Evolutionary conservation across 768 basidiomycete genomes (phyloP).

Genomic region (Boletus vermiculosoides): DNA sequence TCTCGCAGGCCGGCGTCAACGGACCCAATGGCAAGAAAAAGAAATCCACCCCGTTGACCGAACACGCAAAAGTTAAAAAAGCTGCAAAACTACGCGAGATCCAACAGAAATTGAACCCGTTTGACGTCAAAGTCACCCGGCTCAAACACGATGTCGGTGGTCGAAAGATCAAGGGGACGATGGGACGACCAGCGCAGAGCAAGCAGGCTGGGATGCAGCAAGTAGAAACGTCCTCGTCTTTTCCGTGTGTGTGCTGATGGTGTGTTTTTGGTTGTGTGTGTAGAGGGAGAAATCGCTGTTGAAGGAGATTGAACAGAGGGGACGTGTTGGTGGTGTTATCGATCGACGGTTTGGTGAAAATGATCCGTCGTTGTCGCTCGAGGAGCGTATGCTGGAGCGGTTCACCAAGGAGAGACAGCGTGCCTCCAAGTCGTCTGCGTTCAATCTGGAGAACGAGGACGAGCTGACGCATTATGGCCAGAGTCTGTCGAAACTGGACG

Average conservation of each 20-base stretch:
- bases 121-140: conserved; percentile 90
- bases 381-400: conserved; percentile 95
- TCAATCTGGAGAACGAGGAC: conserved; percentile 91
- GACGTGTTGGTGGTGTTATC: conserved; percentile 82
- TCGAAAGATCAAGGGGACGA: conserved; percentile 76
- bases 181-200: conserved; percentile 81
- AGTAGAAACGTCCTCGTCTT: conserved; percentile 43
- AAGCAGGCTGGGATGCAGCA: conserved; percentile 90
- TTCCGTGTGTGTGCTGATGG: conserved; percentile 5
- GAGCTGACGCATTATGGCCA: conserved; percentile 92
- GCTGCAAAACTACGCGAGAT: conserved; percentile 81
- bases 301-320: conserved; percentile 82
- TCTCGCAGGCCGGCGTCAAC: conserved; percentile 76
- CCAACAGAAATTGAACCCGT: conserved; percentile 84
- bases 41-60: conserved; percentile 53
- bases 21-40: conserved; percentile 65
- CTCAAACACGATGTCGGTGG: conserved; percentile 93
- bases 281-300: conserved; percentile 86
- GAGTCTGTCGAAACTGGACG: conserved; percentile 79
- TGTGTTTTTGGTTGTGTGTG: neutral
- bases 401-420: conserved; percentile 90
- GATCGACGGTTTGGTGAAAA: conserved; percentile 97
- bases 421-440: conserved; percentile 67
- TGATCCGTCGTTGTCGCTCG: conserved; percentile 86
- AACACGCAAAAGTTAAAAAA: conserved; percentile 81